These are phyloP conservation scores for Fraxinus dipetala DNA, from an alignment of 305 asterid species.

Conservation along the genomic window DNA sequence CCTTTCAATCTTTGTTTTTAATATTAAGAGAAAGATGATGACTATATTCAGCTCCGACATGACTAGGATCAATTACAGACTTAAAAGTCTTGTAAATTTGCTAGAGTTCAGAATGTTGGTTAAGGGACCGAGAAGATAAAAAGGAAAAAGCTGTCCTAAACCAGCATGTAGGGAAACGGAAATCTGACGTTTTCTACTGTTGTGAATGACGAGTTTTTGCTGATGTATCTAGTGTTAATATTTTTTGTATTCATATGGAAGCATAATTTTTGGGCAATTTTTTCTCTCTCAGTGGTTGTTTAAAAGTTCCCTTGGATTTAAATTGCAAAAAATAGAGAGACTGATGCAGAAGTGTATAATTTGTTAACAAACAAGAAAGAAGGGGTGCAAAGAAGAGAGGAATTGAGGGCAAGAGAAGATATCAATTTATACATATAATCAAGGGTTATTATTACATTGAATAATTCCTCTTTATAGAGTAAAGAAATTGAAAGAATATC, in stretches of 20 bases:
- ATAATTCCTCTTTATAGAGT: neutral
- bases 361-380: neutral
- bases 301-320: neutral
- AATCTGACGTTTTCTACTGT: neutral
- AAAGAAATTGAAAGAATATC: neutral
- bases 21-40: conserved; percentile 8
- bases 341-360: neutral
- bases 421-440: neutral
- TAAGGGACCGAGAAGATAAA: neutral
- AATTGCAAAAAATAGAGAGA: neutral
- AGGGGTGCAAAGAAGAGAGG: neutral
- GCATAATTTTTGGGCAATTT: neutral
- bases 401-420: neutral
- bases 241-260: neutral
- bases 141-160: neutral
- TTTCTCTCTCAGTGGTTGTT: neutral
- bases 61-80: neutral
- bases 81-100: neutral
- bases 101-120: neutral
- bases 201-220: neutral
- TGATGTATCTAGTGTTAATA: neutral
- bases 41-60: neutral
- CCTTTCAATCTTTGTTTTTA: neutral
- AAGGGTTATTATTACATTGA: neutral
- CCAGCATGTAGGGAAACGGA: neutral